Conservation (phyloP, 495 filamentous ascomycete genomes). For the Amorphotheca resinae region DNA sequence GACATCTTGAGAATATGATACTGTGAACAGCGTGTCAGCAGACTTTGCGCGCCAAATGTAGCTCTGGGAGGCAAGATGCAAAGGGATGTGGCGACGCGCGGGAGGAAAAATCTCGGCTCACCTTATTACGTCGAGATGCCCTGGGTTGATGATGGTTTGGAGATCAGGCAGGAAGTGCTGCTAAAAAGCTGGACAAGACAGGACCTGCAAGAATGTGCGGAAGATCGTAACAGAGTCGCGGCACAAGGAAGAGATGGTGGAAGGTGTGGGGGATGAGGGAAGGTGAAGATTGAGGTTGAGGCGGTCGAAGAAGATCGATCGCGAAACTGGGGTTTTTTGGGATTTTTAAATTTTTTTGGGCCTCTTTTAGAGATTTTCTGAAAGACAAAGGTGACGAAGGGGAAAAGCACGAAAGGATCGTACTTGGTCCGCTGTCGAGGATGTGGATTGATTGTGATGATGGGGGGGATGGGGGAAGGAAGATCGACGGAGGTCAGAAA, state of each 20-base stretch:
- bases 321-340: constrained; percentile 22
- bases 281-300: constrained; percentile 22
- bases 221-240: constrained; percentile 7
- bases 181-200: constrained; percentile 11
- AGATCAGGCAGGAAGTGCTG: constrained; percentile 9
- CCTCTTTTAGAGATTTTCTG: constrained; percentile 35
- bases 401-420: constrained; percentile 24
- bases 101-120: neutral
- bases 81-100: neutral
- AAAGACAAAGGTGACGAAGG: constrained; percentile 33
- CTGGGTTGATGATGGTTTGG: constrained; percentile 1
- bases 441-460: constrained; percentile 15
- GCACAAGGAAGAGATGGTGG: constrained; percentile 12
- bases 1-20: constrained; percentile 40
- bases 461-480: constrained; percentile 14
- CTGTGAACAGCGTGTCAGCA: constrained; percentile 9
- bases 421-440: constrained; percentile 19
- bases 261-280: constrained; percentile 10
- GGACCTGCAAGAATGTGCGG: constrained; percentile 8
- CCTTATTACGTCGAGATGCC: constrained; percentile 11
- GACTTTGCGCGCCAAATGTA: neutral
- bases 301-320: constrained; percentile 18
- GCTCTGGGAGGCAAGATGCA: neutral
- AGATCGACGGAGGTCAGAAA: constrained; percentile 6
- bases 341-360: constrained; percentile 46